Conservation (phyloP, 768 basidiomycete genomes). For the Asterophora lycoperdoides region DNA sequence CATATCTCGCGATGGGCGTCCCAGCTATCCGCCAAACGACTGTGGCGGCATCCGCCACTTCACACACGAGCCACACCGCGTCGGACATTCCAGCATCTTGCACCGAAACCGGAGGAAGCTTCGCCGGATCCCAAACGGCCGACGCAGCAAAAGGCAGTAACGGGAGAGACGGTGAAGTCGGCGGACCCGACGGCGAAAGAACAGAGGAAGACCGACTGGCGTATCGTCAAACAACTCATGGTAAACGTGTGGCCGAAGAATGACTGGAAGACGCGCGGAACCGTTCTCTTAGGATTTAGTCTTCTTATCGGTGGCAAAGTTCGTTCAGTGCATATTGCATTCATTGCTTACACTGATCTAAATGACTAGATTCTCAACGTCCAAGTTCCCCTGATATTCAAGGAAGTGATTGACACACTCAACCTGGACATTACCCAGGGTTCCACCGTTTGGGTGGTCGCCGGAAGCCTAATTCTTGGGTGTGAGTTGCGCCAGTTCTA, state of each 20-base stretch:
- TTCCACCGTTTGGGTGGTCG: slow-evolving; percentile 86
- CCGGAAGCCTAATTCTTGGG: slow-evolving; percentile 84
- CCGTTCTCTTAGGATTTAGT: slow-evolving; percentile 79
- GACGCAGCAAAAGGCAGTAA: background rate
- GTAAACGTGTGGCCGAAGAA: slow-evolving; percentile 90
- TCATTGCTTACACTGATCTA: background rate
- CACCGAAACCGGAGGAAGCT: slow-evolving; percentile 14
- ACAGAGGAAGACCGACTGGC: slow-evolving; percentile 80
- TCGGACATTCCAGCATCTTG: slow-evolving; percentile 16
- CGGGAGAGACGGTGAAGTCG: background rate
- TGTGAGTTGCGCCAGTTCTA: slow-evolving; percentile 52
- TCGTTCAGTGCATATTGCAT: slow-evolving; percentile 15
- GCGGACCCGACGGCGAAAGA: slow-evolving; percentile 33
- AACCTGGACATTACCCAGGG: slow-evolving; percentile 74
- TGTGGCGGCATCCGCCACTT: background rate
- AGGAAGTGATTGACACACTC: slow-evolving; percentile 82
- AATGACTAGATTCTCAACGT: slow-evolving; percentile 78
- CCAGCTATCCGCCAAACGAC: background rate
- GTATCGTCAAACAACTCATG: slow-evolving; percentile 76
- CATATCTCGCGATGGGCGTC: slow-evolving; percentile 3
- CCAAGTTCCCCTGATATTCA: slow-evolving; percentile 97
- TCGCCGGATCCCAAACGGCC: slow-evolving; percentile 9
- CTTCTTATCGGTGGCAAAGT: slow-evolving; percentile 87
- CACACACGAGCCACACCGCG: background rate
- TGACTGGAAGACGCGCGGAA: slow-evolving; percentile 76